Conservation (phyloP, 306 rosid species). For the Trichosanthes truncata region DNA sequence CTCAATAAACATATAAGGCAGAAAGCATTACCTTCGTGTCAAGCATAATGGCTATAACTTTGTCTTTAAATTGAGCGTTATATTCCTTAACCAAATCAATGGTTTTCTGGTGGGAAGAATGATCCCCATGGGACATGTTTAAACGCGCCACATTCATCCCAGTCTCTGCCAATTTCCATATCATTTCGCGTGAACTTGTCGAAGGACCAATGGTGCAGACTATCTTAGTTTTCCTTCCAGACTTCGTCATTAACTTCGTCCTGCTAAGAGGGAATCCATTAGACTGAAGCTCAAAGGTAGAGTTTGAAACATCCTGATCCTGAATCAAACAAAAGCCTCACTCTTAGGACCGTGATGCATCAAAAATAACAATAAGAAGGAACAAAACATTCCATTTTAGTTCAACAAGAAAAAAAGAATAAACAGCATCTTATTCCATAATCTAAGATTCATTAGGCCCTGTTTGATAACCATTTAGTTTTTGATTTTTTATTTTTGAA, state of each 20-base stretch:
- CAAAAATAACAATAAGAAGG: not conserved
- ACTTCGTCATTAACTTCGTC: conserved; percentile 19
- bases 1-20: not conserved
- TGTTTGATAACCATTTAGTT: too few relatives aligned
- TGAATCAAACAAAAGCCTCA: conserved; percentile 16
- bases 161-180: conserved; percentile 69
- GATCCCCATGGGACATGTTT: conserved; percentile 96
- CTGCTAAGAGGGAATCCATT: conserved; percentile 12
- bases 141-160: conserved; percentile 95
- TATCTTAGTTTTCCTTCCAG: conserved; percentile 65
- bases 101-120: conserved; percentile 75
- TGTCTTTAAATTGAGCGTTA: conserved; percentile 65
- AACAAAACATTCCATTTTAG: not conserved
- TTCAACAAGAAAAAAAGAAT: not conserved
- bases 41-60: conserved; percentile 82
- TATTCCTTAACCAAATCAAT: conserved; percentile 73
- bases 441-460: not conserved
- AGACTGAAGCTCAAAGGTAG: conserved; percentile 27
- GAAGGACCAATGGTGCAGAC: conserved; percentile 93
- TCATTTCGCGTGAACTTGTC: conserved; percentile 83
- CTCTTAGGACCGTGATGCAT: not conserved
- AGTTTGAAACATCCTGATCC: conserved; percentile 24
- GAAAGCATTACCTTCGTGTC: conserved; percentile 69
- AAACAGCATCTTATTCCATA: not conserved
- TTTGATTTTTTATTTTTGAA: too few relatives aligned